Evolutionary conservation across 805 yeast genomes (phyloP).

Genomic region (Lipomyces kockii): DNA sequence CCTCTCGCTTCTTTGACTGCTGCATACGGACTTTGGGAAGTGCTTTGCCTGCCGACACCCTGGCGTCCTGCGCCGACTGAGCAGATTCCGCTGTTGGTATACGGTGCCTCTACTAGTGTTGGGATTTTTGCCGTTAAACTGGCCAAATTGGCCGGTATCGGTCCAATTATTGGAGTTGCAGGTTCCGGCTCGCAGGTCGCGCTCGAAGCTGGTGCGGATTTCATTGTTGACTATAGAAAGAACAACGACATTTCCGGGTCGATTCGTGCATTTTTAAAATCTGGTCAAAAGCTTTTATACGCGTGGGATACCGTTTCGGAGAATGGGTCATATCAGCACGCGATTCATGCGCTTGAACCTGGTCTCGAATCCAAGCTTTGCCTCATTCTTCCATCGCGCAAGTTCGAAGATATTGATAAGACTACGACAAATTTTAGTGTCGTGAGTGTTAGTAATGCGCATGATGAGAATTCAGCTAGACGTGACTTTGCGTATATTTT

Average conservation of each 20-base stretch:
- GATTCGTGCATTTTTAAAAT: constrained; percentile 5
- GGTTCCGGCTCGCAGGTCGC: constrained; percentile 18
- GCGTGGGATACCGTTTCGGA: constrained; percentile 19
- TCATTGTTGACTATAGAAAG: constrained; percentile 20
- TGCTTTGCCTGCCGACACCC: constrained; percentile 13
- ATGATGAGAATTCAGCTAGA: neutral
- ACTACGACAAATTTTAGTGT: neutral
- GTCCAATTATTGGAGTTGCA: constrained; percentile 27
- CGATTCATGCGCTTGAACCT: constrained; percentile 11
- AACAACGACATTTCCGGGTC: constrained; percentile 1
- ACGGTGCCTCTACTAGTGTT: constrained; percentile 23
- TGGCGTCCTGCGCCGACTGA: constrained; percentile 7
- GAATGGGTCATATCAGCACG: constrained; percentile 7
- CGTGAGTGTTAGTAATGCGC: constrained; percentile 10
- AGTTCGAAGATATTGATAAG: neutral
- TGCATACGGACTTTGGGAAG: constrained; percentile 12
- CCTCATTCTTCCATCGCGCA: constrained; percentile 11
- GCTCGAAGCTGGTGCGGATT: constrained; percentile 15
- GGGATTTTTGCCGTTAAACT: constrained; percentile 23
- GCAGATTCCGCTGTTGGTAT: constrained; percentile 14
- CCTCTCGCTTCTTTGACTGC: constrained; percentile 22
- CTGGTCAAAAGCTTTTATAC: constrained; percentile 15
- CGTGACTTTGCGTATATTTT: constrained; percentile 16
- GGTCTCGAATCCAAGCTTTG: constrained; percentile 3
- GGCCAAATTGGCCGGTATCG: constrained; percentile 21